Conservation (phyloP, 169 alveolate species). For the Eimeria brunetti region DNA sequence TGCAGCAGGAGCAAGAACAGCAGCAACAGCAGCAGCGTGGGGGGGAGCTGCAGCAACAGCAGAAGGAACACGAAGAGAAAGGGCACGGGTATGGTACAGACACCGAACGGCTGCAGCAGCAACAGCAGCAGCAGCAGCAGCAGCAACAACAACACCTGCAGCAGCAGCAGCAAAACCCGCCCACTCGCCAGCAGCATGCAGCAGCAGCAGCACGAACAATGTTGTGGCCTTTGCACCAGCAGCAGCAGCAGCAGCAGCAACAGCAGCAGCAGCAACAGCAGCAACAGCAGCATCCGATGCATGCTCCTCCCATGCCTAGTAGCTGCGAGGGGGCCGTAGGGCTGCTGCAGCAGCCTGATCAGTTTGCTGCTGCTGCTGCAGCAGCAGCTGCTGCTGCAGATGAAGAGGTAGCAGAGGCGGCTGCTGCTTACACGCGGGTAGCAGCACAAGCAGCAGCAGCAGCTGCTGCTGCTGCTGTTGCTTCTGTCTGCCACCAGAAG, state of each 20-base stretch:
- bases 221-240: too few species aligned
- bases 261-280: neutral
- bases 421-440: too few species aligned
- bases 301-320: neutral
- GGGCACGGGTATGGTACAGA: neutral
- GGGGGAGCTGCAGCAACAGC: neutral
- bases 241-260: neutral
- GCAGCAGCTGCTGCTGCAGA: too few species aligned
- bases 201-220: too few species aligned
- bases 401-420: too few species aligned
- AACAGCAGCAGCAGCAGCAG: neutral
- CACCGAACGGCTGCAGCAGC: slow-evolving; percentile 3
- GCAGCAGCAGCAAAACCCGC: too few species aligned
- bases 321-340: neutral
- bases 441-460: too few species aligned
- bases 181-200: too few species aligned
- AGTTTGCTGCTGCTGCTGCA: neutral
- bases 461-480: neutral
- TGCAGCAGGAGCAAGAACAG: neutral
- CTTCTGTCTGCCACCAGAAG: neutral
- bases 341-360: neutral
- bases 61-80: neutral
- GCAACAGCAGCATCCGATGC: neutral
- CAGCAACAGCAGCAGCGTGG: neutral
- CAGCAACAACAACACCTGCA: too few species aligned